phyloP scores from a whole-genome alignment of 176 grass and related monocot genomes.

The Oryza brachyantha region DNA sequence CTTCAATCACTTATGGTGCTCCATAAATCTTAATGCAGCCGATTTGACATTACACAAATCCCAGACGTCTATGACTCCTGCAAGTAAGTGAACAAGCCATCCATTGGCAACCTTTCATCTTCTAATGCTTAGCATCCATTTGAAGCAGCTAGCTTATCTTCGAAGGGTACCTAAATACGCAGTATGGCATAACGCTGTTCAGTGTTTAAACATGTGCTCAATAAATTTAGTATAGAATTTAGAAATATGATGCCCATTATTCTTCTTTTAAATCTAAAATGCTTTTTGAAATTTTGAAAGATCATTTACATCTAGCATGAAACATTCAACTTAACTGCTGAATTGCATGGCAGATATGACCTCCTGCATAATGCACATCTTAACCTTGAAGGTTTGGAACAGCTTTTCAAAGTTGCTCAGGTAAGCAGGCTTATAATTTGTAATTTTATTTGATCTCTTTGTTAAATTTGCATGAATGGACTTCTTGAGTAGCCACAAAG shows the following conservation, averaged over 20 bases:
- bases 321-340: constrained; percentile 26
- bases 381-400: constrained; percentile 89
- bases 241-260: background rate
- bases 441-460: constrained; percentile 24
- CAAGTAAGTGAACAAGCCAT: constrained; percentile 99
- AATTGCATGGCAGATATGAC: constrained; percentile 77
- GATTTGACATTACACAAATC: constrained; percentile 97
- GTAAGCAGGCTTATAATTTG: constrained; percentile 44
- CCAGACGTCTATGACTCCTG: constrained; percentile 99
- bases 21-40: constrained; percentile 57
- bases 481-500: background rate
- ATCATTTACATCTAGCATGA: constrained; percentile 11
- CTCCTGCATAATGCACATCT: constrained; percentile 96
- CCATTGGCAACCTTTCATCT: background rate
- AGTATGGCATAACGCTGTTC: constrained; percentile 14
- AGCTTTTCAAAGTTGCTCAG: constrained; percentile 92
- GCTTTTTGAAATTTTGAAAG: background rate
- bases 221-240: background rate
- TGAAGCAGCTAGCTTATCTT: background rate
- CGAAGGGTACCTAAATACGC: background rate
- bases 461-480: constrained; percentile 8
- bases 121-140: constrained; percentile 9
- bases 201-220: constrained; percentile 16
- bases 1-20: constrained; percentile 27
- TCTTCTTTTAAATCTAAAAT: background rate